These are phyloP conservation scores for Cardamine occulta DNA, from an alignment of 345 rosid genomes.

Conservation along the genomic window DNA sequence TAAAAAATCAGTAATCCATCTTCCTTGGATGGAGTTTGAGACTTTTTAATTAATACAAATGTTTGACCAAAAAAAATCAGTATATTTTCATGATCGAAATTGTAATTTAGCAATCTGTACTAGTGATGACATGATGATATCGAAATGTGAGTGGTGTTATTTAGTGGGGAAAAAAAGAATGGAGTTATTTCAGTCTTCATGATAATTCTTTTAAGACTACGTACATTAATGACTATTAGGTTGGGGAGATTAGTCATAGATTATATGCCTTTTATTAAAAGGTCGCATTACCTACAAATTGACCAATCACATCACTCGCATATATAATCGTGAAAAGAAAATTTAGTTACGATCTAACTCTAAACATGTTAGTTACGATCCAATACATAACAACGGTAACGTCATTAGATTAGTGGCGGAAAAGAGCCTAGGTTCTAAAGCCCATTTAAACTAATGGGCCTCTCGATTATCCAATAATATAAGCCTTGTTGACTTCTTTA, in stretches of 20 bases:
- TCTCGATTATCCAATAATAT: background rate
- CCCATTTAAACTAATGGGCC: constrained; percentile 14
- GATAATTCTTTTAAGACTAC: background rate
- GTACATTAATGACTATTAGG: constrained; percentile 23
- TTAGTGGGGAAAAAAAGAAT: background rate
- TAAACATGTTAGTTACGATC: constrained; percentile 5
- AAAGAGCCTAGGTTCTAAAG: constrained; percentile 3
- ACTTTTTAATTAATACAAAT: too few species aligned
- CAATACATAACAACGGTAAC: constrained; percentile 12
- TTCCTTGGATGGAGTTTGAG: too few species aligned
- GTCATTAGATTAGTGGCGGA: background rate
- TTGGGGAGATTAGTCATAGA: background rate
- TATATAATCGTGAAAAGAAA: background rate
- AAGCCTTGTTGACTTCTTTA: background rate
- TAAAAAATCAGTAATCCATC: too few species aligned
- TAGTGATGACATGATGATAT: background rate
- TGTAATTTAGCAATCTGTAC: background rate
- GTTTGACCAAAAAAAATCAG: background rate
- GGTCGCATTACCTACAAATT: background rate
- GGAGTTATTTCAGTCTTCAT: background rate
- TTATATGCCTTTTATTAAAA: background rate
- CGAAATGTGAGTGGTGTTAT: background rate
- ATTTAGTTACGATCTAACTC: background rate
- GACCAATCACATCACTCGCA: background rate
- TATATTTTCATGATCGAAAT: background rate